Percentiles rank a stretch among this genome's conserved stretches.
phyloP scores from a whole-genome alignment of 805 yeast genomes.

The Diddensiella caesifluorescens region DNA sequence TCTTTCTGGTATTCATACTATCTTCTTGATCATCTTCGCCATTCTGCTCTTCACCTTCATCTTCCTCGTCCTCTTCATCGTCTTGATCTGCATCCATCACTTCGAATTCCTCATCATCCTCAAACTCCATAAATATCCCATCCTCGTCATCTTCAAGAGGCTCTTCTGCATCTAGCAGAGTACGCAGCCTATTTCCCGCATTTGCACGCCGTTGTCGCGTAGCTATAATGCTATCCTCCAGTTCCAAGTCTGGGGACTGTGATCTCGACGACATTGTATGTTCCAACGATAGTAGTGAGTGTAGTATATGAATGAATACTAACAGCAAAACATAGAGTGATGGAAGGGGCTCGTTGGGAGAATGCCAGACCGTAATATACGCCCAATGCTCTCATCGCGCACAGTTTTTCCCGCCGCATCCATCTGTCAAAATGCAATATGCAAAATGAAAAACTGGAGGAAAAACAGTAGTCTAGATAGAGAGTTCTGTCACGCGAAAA shows the following conservation, averaged over 20 bases:
- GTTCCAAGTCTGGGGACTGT: constrained; percentile 9
- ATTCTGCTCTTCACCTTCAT: constrained; percentile 22
- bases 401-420: too few relatives aligned
- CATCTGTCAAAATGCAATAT: too few relatives aligned
- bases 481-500: too few relatives aligned
- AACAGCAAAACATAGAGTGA: too few relatives aligned
- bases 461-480: too few relatives aligned
- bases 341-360: too few relatives aligned
- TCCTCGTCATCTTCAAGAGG: constrained; percentile 61
- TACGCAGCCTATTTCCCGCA: constrained; percentile 82
- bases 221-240: constrained; percentile 57
- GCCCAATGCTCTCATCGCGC: too few relatives aligned
- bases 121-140: constrained; percentile 40
- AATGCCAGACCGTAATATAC: too few relatives aligned
- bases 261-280: constrained; percentile 6
- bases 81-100: constrained; percentile 22
- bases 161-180: constrained; percentile 67
- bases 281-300: too few relatives aligned
- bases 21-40: constrained; percentile 21
- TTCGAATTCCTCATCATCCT: constrained; percentile 40
- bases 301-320: too few relatives aligned
- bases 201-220: constrained; percentile 76
- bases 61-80: constrained; percentile 24
- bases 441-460: too few relatives aligned
- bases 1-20: constrained; percentile 10